phyloP scores from a whole-genome alignment of 345 rosid species.

The Erysimum cheiranthoides region DNA sequence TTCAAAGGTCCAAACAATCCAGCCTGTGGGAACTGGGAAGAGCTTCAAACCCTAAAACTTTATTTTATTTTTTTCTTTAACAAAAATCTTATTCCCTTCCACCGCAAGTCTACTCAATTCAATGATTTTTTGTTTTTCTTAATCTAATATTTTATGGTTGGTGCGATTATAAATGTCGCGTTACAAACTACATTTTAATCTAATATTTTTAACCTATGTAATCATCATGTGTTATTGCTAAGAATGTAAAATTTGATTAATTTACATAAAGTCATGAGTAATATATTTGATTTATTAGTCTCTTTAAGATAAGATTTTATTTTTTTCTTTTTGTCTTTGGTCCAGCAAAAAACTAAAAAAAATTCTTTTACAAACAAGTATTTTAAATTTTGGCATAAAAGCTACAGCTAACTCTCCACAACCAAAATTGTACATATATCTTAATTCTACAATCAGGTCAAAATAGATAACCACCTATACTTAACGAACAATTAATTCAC shows the following conservation, averaged over 20 bases:
- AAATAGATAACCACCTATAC: neutral
- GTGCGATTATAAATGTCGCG: neutral
- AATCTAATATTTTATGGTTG: neutral
- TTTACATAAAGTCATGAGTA: no score
- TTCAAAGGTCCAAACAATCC: slow-evolving; percentile 20
- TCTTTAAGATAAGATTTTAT: no score
- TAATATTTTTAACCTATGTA: no score
- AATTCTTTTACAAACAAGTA: no score
- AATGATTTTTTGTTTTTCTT: neutral
- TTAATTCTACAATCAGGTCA: neutral
- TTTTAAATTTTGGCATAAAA: no score
- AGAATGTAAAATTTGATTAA: no score
- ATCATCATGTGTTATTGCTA: no score
- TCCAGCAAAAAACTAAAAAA: no score
- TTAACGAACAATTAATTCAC: no score
- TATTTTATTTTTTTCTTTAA: neutral
- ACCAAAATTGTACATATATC: neutral
- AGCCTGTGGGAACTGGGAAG: slow-evolving; percentile 40
- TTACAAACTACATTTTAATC: no score
- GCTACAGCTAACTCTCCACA: neutral
- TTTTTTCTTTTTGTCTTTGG: no score
- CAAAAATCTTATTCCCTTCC: slow-evolving; percentile 25
- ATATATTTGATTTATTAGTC: no score
- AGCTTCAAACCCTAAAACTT: slow-evolving; percentile 7
- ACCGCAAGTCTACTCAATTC: slow-evolving; percentile 2